A percentile compares a stretch with the other conserved stretches of the same genome.
Conservation (phyloP, 2,329 filamentous ascomycete genomes). For the Aspergillus nomiae region DNA sequence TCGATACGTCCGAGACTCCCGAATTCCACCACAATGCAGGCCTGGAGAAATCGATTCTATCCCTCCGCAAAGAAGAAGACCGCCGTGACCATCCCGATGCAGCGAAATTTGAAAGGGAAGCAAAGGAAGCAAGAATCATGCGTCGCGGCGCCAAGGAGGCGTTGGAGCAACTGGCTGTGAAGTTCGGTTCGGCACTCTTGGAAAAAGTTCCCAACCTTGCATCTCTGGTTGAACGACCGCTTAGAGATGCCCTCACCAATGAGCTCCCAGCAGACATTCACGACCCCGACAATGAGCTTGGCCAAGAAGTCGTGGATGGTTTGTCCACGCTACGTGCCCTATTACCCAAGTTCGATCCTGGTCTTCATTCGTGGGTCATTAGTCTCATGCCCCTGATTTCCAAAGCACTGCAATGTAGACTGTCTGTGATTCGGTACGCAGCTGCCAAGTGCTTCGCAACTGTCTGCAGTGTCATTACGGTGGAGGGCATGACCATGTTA, state of each 20-base stretch:
- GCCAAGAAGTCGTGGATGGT: conserved; percentile 91
- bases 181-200: conserved; percentile 77
- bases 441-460: conserved; percentile 97
- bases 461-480: conserved; percentile 92
- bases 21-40: conserved; percentile 84
- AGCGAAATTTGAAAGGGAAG: conserved; percentile 84
- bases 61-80: conserved; percentile 96
- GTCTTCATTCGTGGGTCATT: conserved; percentile 78
- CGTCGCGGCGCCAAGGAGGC: conserved; percentile 92
- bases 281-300: conserved; percentile 72
- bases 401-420: conserved; percentile 80
- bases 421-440: conserved; percentile 94
- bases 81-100: conserved; percentile 89
- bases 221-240: conserved; percentile 77
- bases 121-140: conserved; percentile 84
- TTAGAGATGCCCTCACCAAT: conserved; percentile 71
- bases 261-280: conserved; percentile 72
- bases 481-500: conserved; percentile 92
- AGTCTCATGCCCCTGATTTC: conserved; percentile 82
- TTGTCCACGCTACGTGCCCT: conserved; percentile 90
- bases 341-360: conserved; percentile 80
- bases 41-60: conserved; percentile 80
- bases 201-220: conserved; percentile 81
- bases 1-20: conserved; percentile 95
- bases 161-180: conserved; percentile 79